phyloP scores from a whole-genome alignment of 305 asterid species.

The Fraxinus velutina region DNA sequence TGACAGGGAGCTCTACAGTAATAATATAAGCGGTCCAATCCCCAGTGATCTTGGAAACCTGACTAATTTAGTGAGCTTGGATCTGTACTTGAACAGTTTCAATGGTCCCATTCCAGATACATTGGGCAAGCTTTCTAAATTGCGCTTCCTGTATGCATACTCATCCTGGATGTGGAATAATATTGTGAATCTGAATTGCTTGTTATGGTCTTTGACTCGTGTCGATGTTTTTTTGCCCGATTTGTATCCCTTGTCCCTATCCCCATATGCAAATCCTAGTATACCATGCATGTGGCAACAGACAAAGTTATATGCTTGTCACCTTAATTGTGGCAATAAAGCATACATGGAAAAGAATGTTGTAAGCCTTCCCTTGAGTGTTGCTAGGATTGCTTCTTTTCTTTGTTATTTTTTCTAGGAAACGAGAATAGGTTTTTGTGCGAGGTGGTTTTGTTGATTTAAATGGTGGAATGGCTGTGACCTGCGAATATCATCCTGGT shows the following conservation, averaged over 20 bases:
- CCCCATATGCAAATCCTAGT: background rate
- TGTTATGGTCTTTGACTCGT: background rate
- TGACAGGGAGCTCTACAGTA: conserved; percentile 1
- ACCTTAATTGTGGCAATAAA: background rate
- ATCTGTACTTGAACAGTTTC: conserved; percentile 40
- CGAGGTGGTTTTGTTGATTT: background rate
- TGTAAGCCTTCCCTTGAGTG: background rate
- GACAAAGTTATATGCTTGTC: background rate
- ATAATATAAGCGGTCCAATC: background rate
- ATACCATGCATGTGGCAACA: background rate
- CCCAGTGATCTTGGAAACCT: conserved; percentile 18
- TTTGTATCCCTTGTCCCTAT: background rate
- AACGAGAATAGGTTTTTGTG: background rate
- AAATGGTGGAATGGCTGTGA: background rate
- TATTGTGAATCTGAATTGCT: background rate
- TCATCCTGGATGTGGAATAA: background rate
- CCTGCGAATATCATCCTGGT: background rate
- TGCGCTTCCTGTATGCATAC: conserved; percentile 19
- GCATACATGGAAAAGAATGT: background rate
- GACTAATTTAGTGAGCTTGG: conserved; percentile 34
- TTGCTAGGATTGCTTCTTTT: background rate
- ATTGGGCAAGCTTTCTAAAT: conserved; percentile 12
- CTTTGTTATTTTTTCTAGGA: background rate
- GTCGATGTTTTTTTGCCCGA: background rate
- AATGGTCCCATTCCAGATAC: conserved; percentile 43